These are phyloP conservation scores for Hypoxylon fragiforme DNA, from an alignment of 495 filamentous ascomycete genomes.

Conservation along the genomic window DNA sequence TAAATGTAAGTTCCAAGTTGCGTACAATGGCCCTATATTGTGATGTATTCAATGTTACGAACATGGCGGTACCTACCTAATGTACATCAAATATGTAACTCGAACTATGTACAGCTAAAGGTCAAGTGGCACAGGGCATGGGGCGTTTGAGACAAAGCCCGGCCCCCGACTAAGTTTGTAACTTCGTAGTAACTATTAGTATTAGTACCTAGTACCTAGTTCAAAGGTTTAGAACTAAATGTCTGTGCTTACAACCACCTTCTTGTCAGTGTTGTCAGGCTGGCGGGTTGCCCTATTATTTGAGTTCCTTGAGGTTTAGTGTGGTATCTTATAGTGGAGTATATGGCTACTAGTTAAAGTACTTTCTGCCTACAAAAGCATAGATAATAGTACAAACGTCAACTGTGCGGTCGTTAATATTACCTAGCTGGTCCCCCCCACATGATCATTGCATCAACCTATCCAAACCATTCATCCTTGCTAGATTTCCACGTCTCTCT, in stretches of 20 bases:
- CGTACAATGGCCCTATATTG: not conserved
- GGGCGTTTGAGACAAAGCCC: constrained; percentile 24
- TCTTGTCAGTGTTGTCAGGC: no score
- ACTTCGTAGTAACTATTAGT: constrained; percentile 3
- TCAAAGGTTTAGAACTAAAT: no score
- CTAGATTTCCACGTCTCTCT: constrained; percentile 32
- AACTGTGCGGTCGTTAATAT: constrained; percentile 19
- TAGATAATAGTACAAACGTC: not conserved
- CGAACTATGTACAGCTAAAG: no score
- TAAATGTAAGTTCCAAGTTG: not conserved
- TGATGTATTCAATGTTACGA: not conserved
- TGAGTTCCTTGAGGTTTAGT: no score
- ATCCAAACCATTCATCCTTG: constrained; percentile 16
- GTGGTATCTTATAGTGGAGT: no score
- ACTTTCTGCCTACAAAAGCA: no score
- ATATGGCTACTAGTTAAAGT: no score
- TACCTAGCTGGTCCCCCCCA: constrained; percentile 35
- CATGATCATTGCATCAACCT: constrained; percentile 37
- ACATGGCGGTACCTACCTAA: no score
- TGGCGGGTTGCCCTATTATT: no score
- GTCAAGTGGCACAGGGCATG: constrained; percentile 11
- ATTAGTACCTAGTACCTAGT: not conserved
- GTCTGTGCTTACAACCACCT: no score
- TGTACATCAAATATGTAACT: no score
- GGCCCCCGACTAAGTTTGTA: constrained; percentile 15